Percentiles rank a stretch among this genome's conserved stretches.
These are phyloP conservation scores for Skeletonema marinoi DNA, from an alignment of 108 stramenopile genomes.

Conservation along the genomic window DNA sequence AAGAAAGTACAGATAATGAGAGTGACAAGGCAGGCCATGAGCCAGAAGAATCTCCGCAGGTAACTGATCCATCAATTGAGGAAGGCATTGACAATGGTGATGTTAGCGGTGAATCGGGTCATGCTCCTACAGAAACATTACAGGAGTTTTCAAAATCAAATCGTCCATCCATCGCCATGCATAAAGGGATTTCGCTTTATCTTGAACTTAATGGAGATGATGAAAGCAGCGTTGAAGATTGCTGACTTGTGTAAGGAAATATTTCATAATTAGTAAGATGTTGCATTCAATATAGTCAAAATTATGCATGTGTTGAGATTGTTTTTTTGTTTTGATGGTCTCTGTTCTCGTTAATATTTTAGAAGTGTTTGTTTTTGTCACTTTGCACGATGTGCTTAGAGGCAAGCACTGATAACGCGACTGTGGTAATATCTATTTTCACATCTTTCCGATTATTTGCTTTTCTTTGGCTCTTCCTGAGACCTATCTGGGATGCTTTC, in stretches of 20 bases:
- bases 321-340: background rate
- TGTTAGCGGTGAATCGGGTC: background rate
- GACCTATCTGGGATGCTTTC: slow-evolving; percentile 82
- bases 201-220: background rate
- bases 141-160: too few species aligned
- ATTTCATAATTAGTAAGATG: background rate
- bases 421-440: background rate
- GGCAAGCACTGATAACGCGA: too few species aligned
- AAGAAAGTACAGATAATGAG: background rate
- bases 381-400: background rate
- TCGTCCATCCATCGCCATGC: background rate
- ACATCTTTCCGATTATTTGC: slow-evolving; percentile 17
- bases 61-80: background rate
- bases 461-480: slow-evolving; percentile 45
- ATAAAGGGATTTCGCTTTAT: background rate
- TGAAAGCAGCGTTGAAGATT: background rate
- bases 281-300: too few species aligned
- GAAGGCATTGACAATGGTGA: background rate
- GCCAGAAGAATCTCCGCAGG: background rate
- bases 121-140: background rate
- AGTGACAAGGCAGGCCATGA: background rate
- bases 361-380: background rate
- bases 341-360: background rate
- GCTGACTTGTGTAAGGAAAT: background rate
- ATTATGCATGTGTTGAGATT: background rate